These are phyloP conservation scores for Mucor lusitanicus DNA, from an alignment of 371 early-diverging fungal genomes.

Conservation along the genomic window DNA sequence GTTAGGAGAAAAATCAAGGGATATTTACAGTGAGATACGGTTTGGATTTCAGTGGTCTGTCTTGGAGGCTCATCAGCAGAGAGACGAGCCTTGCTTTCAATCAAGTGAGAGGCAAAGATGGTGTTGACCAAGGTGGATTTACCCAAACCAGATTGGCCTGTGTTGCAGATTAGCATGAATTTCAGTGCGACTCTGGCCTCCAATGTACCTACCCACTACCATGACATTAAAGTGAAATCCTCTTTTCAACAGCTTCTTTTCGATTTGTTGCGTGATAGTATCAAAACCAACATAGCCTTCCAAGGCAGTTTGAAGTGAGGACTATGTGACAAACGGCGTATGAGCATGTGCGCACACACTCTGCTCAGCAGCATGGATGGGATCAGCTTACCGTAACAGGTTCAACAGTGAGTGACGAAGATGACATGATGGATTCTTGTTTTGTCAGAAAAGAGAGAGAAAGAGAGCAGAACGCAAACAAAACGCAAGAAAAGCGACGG, in stretches of 20 bases:
- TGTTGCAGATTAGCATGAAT: background rate
- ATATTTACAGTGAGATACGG: slow-evolving; percentile 74
- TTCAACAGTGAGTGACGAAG: slow-evolving; percentile 13
- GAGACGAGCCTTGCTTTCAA: slow-evolving; percentile 82
- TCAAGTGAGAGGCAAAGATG: slow-evolving; percentile 82
- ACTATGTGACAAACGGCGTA: slow-evolving; percentile 29
- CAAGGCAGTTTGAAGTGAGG: slow-evolving; percentile 37
- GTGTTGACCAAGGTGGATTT: slow-evolving; percentile 99
- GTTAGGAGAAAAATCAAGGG: slow-evolving; percentile 18
- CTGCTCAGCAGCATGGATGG: background rate
- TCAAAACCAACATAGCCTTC: slow-evolving; percentile 94
- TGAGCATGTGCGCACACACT: background rate
- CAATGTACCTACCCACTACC: slow-evolving; percentile 77
- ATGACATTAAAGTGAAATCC: slow-evolving; percentile 96
- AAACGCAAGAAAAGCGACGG: background rate
- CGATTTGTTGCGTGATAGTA: slow-evolving; percentile 91
- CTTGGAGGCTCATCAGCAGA: slow-evolving; percentile 74
- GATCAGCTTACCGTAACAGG: slow-evolving; percentile 11
- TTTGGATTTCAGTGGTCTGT: slow-evolving; percentile 85
- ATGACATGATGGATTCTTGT: slow-evolving; percentile 7
- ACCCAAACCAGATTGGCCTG: slow-evolving; percentile 97
- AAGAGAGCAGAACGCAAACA: background rate
- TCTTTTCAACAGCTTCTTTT: slow-evolving; percentile 89
- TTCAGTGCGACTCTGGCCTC: background rate
- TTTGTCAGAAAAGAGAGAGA: background rate